These are phyloP conservation scores for Cercospora sp. DNA, from an alignment of 2,329 filamentous ascomycete species.

Conservation along the genomic window DNA sequence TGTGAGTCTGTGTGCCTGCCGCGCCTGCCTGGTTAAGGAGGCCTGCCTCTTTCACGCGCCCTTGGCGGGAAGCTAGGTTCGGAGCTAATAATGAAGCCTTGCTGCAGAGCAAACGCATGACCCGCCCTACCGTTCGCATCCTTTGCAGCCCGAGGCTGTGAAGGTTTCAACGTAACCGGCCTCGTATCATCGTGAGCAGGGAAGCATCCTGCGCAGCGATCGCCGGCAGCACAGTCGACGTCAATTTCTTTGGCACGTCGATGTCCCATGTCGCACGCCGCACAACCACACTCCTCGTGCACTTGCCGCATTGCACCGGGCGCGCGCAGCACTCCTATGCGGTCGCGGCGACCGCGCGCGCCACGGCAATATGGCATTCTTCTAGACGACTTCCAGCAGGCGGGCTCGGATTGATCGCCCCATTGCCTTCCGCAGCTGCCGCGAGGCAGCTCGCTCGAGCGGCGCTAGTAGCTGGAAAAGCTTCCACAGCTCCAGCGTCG, in stretches of 20 bases:
- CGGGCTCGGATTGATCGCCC: conserved; percentile 14
- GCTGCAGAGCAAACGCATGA: conserved; percentile 14
- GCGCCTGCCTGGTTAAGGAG: not conserved
- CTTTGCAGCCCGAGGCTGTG: conserved; percentile 9
- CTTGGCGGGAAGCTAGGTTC: conserved; percentile 16
- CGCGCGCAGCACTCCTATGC: conserved; percentile 13
- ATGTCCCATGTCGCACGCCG: not conserved
- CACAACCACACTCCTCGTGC: conserved; percentile 2
- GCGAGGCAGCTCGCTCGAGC: not conserved
- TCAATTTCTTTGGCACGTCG: not conserved
- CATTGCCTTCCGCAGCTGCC: not conserved
- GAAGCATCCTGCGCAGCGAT: not conserved
- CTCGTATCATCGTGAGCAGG: not conserved
- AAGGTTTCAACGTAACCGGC: not conserved
- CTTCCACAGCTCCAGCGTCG: conserved; percentile 13
- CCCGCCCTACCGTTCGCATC: conserved; percentile 16
- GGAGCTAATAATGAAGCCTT: conserved; percentile 4
- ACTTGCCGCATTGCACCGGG: conserved; percentile 13
- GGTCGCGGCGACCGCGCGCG: not conserved
- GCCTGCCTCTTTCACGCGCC: not conserved
- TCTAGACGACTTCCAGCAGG: not conserved
- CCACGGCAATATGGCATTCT: conserved; percentile 6
- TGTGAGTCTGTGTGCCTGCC: conserved; percentile 11
- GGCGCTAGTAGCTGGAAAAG: conserved; percentile 18
- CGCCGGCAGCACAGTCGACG: not conserved